Evolutionary conservation across 345 rosid species (phyloP), one percentile per base, ranked within the genome.

Genomic region (Salix suchowensis): DNA sequence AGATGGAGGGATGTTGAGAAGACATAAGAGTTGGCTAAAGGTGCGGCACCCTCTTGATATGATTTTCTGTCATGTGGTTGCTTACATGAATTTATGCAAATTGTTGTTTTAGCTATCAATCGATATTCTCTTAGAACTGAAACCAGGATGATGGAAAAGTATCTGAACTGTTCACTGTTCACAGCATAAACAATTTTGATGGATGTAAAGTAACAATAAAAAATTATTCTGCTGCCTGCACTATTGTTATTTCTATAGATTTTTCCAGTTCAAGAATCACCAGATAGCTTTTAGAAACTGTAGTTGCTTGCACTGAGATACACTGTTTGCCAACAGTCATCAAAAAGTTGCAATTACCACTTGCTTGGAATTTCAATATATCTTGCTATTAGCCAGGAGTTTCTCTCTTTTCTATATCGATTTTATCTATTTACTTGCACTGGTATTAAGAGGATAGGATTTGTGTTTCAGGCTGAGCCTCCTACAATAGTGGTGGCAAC

Each of bases 21-120:
- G 98, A 78, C 98, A 94, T 37, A 91, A 84, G 84, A 92, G 90
- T 87, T 94, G 98, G 98, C 82, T 92, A 62, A 94, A 91, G 98
- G 97, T 91, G 39, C 10, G 52, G 21, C 55, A 48, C 65, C 61
- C 50, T 8, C 18, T 46, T 74, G 26, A 12, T 55, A 23, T 66
- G 58, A 24, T 60, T 42, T 78, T 15, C 16, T 54, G 7, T 66
- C 42, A 4, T 26, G 54, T 23, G 13, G n/a, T 60, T 7, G 61
- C 61, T 66, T 71, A 42, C 16, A 58, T 13, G 44, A 62, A 6
- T 39, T 74, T 60, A 26, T 61, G 26, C 65, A n/a, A 19, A 61
- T 18, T 61, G 44, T 40, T 40, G 10, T 40, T 40, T 40, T 40
- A 40, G 44, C 44, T 40, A 40, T 40, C 44, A 10, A 40, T 10